Base-by-base conservation (phyloP, 1,284 basidiomycete species). In the Pseudomicrostroma phylloplanum region DNA sequence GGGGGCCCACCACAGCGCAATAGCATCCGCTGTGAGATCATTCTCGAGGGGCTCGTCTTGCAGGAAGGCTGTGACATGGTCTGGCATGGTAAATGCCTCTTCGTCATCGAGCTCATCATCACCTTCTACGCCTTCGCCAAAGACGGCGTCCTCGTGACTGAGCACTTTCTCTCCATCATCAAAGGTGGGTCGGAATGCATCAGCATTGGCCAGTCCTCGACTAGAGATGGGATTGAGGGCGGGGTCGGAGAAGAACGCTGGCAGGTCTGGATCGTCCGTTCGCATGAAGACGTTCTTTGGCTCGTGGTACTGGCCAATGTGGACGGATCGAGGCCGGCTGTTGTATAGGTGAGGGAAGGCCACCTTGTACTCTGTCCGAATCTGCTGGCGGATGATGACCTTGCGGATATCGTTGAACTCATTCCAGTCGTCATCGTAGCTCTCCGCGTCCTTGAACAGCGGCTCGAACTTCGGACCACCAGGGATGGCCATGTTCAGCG, bases 381-480 rank as follows among this genome's bases (percentile, higher is more conserved):
- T 96, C 80, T 96, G 92, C 78, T 97, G 93, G 39, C 96, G 92
- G 70, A 99, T 98, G 80, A 98, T 96, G 78, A 98, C 90, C 81
- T 99, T 98, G 83, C 96, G 94, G 81, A 98, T 96, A 79, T 98
- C 96, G 80, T 98, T 98, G 78, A 99, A 98, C 81, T 98, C 94
- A 81, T 97, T 97, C 92, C 96, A 98, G 79, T 99, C 96, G 80
- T 98, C 94, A 77, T 99, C 96, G 74, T 92, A 96, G 11, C 89
- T 85, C 75, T 98, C 96, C 86, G 92, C 92, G 77, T 99, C 96
- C 56, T 93, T 87, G 81, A 73, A 77, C 26, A 80, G 68, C 17
- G 79, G 79, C 62, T 80, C 79, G 57, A 97, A 98, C 80, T 97
- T 97, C 2, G 93, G 96, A 61, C 96, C 96, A 67, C 96, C 96